Evolutionary conservation across 129 eudicot species (phyloP), one percentile per base, ranked within the genome.

Genomic region (Saussurea involucrata): DNA sequence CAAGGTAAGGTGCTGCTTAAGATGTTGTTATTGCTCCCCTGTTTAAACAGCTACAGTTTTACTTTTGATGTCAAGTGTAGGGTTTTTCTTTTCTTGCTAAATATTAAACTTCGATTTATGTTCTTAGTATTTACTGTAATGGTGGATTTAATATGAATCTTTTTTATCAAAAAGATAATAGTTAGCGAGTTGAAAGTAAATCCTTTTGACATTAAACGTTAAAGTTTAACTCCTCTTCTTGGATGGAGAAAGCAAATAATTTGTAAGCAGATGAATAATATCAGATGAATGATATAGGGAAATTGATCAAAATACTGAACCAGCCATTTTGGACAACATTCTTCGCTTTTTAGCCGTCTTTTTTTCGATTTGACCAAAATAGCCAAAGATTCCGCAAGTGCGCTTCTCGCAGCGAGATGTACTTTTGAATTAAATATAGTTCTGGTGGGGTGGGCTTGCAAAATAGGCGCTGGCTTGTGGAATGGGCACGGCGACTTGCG

Each of bases 1-100:
- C 68, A 80, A 83, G 95, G 95, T 89, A 81, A 75, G 24, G 12
- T 70, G 57, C 63, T 55, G 60, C 34, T 66, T 34, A 60, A 20
- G 36, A 8, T 0, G n/a, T 33, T 22, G 18, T 12, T 3, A 8
- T 20, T 71, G 58, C 68, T 25, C 34, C 36, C 25, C 34, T 64
- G 36, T 64, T 63, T 4, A 24, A 24, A 10, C 3, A 63, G 4
- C 34, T 66, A 29, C 42, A 27, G 20, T 28, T 32, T 58, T 40
- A 24, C n/a, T 33, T 29, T 77, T 77, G 5, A 22, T 29, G 25
- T 77, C 74, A 60, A 36, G 40, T 78, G 31, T 57, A 18, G 71
- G 8, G 28, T 31, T 42, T 67, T 37, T 68, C 21, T 73, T 53
- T n/a, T 64, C 40, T 24, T 53, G 75, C 17, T 63, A 21, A 34